phyloP scores from a whole-genome alignment of 2,329 filamentous ascomycete genomes.

The Botrytis galanthina region DNA sequence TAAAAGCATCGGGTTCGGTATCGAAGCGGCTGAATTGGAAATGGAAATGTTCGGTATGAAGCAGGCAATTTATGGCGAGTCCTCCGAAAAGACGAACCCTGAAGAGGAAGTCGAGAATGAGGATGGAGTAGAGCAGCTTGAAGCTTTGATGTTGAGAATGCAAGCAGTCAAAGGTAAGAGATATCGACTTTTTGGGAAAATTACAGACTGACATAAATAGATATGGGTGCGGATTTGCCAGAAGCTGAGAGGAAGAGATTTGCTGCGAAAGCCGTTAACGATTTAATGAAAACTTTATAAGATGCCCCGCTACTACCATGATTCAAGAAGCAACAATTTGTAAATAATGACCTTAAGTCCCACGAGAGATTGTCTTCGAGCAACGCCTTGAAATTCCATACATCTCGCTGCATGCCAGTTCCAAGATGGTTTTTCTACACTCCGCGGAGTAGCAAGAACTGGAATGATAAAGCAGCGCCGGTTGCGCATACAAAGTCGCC shows the following conservation, averaged over 20 bases:
- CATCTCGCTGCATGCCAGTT: not conserved
- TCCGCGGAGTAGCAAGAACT: not conserved
- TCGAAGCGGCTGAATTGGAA: slow-evolving; percentile 40
- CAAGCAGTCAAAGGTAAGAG: slow-evolving; percentile 50
- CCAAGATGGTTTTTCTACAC: not conserved
- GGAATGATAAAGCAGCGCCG: not conserved
- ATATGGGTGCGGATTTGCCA: slow-evolving; percentile 57
- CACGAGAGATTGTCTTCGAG: not conserved
- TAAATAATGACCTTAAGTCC: not conserved
- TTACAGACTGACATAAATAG: slow-evolving; percentile 40
- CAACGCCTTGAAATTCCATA: not conserved
- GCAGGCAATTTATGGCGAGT: slow-evolving; percentile 37
- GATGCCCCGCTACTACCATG: not conserved
- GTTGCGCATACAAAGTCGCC: not conserved
- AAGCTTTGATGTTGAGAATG: slow-evolving; percentile 62
- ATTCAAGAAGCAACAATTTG: not conserved
- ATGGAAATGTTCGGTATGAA: slow-evolving; percentile 42
- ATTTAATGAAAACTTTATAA: slow-evolving; percentile 55
- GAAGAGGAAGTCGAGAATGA: slow-evolving; percentile 38
- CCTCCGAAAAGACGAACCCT: slow-evolving; percentile 27
- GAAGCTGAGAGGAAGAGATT: slow-evolving; percentile 60
- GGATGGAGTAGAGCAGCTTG: slow-evolving; percentile 54
- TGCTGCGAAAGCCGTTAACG: slow-evolving; percentile 59
- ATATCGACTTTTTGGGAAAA: not conserved
- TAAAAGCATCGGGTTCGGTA: slow-evolving; percentile 34